Base-by-base conservation (phyloP, 2,329 filamentous ascomycete species). In the Penicillium sp. region DNA sequence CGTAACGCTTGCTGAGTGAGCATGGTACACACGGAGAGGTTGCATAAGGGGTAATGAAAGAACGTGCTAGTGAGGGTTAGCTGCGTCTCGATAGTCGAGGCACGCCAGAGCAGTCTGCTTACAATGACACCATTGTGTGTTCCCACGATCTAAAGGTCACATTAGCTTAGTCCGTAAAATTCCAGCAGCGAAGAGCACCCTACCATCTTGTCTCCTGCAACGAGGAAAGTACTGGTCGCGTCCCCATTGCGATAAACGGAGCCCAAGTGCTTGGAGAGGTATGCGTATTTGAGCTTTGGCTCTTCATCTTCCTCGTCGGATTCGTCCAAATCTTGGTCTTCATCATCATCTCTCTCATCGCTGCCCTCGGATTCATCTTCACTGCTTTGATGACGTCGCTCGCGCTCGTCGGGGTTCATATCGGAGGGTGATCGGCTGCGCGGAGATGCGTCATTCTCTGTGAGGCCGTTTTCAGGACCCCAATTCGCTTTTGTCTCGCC, bases 91-190 rank as follows among this genome's bases (percentile, higher is more conserved):
- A 24, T 8, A 33, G 47, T 33, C 4, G 26, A 42, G 11, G 22
- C 16, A 29, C 6, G 27, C 26, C 9, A 48, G 26, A 33, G 9
- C 21, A 43, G 22, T 19, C 39, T 48, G 39, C 89, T 81, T 82
- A 96, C 91, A 68, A 98, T 93, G 69, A 95, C 96, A 68, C 95
- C 95, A 77, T 96, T 96, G 74, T 99, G 93, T 31, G 95, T 97
- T 64, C 93, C 95, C 66, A 96, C 82, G 61, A 97, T 89, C 90
- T 93, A 76, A 49, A 63, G 57, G 63, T 2, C 11, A 58, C 64
- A 66, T 76, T 65, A 79, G 76, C 55, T 65, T 37, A n/a, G 6
- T 31, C 22, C 3, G 19, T 37, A 14, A 1, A 21, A 1, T 4
- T 11, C 8, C 14, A 19, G 21, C 3, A 13, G 19, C 14, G 3